Conservation (phyloP, 148 eudicot species). For the Chenopodium formosanum region DNA sequence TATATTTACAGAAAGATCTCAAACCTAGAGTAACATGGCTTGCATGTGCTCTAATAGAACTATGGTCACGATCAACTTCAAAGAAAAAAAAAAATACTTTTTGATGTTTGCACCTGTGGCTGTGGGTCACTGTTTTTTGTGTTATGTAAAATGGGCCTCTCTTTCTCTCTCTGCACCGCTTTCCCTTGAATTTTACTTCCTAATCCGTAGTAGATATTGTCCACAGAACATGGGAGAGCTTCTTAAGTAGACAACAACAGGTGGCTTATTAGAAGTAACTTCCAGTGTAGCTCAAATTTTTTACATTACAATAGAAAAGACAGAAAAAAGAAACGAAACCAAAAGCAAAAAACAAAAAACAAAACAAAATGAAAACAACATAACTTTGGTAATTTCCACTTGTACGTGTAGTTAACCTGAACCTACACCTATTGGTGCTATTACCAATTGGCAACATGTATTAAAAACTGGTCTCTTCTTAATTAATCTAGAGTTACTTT, state of each 20-base stretch:
- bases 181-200: slow-evolving; percentile 20
- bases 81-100: slow-evolving; percentile 14
- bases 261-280: slow-evolving; percentile 17
- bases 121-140: slow-evolving; percentile 33
- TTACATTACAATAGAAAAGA: not conserved
- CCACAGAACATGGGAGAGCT: slow-evolving; percentile 45
- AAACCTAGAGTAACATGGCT: slow-evolving; percentile 68
- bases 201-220: slow-evolving; percentile 7
- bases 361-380: not conserved
- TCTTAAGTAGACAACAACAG: slow-evolving; percentile 17
- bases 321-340: not conserved
- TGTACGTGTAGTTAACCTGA: slow-evolving; percentile 6
- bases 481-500: not conserved
- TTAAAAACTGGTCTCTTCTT: slow-evolving; percentile 2
- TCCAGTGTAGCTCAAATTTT: slow-evolving; percentile 6
- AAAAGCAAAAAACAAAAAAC: not conserved
- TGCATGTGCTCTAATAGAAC: slow-evolving; percentile 56
- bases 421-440: not conserved
- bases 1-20: slow-evolving; percentile 19
- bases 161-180: slow-evolving; percentile 16
- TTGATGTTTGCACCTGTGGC: slow-evolving; percentile 26
- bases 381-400: slow-evolving; percentile 7
- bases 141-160: slow-evolving; percentile 28
- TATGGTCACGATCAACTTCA: slow-evolving; percentile 39
- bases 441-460: slow-evolving; percentile 1